phyloP scores from a whole-genome alignment of 169 alveolate species.

The Amoebophrya sp. region DNA sequence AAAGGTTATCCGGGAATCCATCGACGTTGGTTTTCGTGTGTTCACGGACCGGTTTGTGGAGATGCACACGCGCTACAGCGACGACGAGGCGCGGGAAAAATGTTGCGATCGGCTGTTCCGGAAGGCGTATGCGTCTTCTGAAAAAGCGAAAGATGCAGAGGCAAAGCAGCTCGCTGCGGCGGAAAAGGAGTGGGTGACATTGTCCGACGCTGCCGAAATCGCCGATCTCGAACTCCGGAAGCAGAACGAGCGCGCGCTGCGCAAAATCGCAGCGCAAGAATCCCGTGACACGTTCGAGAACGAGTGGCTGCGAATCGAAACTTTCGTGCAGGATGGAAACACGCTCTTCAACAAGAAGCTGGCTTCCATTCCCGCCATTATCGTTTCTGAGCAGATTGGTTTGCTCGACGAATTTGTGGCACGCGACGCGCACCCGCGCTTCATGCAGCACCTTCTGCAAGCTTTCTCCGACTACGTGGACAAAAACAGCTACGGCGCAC shows the following conservation, averaged over 20 bases:
- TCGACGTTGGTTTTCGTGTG: background rate
- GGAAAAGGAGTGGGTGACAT: background rate
- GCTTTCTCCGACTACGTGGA: too few species aligned
- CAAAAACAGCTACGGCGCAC: too few species aligned
- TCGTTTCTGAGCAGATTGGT: background rate
- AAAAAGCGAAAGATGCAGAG: too few species aligned
- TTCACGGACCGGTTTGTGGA: background rate
- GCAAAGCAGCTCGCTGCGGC: too few species aligned
- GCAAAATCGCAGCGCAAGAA: background rate
- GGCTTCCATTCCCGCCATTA: background rate
- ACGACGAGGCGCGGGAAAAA: background rate
- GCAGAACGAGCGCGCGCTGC: background rate
- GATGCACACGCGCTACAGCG: background rate
- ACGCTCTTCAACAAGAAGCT: background rate
- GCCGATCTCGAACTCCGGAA: background rate
- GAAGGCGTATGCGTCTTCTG: too few species aligned
- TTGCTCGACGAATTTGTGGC: background rate
- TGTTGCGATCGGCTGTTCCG: background rate
- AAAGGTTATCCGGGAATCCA: background rate
- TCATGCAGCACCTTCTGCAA: too few species aligned
- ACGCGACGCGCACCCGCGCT: background rate
- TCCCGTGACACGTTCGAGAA: background rate
- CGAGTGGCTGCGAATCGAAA: background rate
- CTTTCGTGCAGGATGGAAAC: background rate
- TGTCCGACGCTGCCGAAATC: background rate